These are phyloP conservation scores for Diaporthe sp. DNA, from an alignment of 2,329 filamentous ascomycete genomes.

Conservation along the genomic window DNA sequence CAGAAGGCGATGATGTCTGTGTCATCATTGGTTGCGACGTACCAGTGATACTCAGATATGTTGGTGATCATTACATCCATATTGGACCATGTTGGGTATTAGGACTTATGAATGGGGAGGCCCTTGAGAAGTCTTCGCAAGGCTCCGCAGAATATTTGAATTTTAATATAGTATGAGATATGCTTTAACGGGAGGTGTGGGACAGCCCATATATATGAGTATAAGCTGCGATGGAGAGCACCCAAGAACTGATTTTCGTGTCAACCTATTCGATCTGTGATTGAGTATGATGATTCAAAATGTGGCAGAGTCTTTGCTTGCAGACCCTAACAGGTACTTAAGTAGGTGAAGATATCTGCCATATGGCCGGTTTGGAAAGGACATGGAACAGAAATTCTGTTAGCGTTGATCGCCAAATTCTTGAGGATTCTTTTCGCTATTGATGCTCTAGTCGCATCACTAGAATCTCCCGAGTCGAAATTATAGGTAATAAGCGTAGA, in stretches of 20 bases:
- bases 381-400: no score
- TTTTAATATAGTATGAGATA: neutral
- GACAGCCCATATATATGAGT: neutral
- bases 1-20: neutral
- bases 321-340: no score
- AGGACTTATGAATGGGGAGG: constrained; percentile 12
- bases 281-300: no score
- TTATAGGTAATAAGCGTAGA: neutral
- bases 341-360: no score
- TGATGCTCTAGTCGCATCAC: no score
- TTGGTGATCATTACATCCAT: constrained; percentile 6
- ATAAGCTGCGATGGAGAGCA: neutral
- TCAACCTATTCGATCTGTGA: no score
- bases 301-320: no score
- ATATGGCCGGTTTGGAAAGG: no score
- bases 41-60: neutral
- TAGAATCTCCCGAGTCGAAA: neutral
- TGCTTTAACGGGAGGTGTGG: neutral
- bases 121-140: neutral
- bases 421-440: no score
- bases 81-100: constrained; percentile 20
- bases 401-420: no score
- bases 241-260: neutral
- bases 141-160: neutral
- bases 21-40: constrained; percentile 14